These are phyloP conservation scores for Austroboletus novae-zelandiae DNA, from an alignment of 1,284 basidiomycete genomes.

Conservation along the genomic window DNA sequence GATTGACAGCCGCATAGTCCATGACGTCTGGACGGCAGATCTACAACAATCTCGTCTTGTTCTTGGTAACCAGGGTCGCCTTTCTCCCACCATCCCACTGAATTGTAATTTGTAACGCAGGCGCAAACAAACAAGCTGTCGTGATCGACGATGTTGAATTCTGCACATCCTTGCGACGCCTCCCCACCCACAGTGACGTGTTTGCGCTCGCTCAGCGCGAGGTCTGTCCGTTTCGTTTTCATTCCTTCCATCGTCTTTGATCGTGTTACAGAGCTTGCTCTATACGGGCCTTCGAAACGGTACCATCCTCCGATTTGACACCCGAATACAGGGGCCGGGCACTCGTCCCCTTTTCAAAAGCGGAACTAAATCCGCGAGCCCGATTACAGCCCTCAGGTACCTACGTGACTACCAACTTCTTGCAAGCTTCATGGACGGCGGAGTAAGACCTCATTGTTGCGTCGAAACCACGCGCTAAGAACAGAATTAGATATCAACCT, in stretches of 20 bases:
- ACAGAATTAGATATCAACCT: conserved; percentile 52
- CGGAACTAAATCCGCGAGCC: conserved; percentile 34
- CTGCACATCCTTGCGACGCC: conserved; percentile 27
- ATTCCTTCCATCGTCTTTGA: background rate
- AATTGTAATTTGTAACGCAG: conserved; percentile 31
- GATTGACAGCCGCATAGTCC: conserved; percentile 28
- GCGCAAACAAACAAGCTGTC: conserved; percentile 49
- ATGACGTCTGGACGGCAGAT: conserved; percentile 59
- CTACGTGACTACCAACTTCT: conserved; percentile 54
- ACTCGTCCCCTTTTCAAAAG: conserved; percentile 42
- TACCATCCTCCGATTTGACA: conserved; percentile 56
- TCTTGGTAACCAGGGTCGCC: conserved; percentile 42
- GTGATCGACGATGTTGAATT: conserved; percentile 50
- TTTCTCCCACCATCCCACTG: background rate
- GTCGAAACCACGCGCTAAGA: background rate
- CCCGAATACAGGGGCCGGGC: conserved; percentile 40
- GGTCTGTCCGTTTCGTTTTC: conserved; percentile 33
- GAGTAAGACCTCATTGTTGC: conserved; percentile 39
- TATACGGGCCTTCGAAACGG: conserved; percentile 67
- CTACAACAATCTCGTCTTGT: conserved; percentile 48
- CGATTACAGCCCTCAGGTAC: conserved; percentile 51
- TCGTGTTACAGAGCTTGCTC: conserved; percentile 45
- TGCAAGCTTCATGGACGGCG: conserved; percentile 56
- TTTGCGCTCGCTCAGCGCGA: conserved; percentile 51
- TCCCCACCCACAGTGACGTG: conserved; percentile 60